A percentile compares a stretch with the other conserved stretches of the same genome.
phyloP scores from a whole-genome alignment of 164 flowering plant genomes.

The Umbilicus rupestris region DNA sequence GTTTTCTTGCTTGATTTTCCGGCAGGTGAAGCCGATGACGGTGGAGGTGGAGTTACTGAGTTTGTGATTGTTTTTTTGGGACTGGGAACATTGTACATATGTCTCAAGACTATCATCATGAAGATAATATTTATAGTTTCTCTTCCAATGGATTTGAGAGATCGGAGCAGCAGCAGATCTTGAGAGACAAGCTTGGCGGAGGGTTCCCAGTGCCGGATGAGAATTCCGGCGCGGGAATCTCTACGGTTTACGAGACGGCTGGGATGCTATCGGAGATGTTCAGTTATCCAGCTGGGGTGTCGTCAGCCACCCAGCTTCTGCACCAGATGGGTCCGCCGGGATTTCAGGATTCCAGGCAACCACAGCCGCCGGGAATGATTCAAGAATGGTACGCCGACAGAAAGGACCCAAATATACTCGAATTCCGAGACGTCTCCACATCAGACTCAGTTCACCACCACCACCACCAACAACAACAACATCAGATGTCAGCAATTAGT shows the following conservation, averaged over 20 bases:
- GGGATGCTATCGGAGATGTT: conserved; percentile 93
- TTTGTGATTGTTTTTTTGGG: background rate
- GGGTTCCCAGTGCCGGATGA: conserved; percentile 36
- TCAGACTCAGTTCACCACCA: conserved; percentile 27
- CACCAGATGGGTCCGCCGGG: conserved; percentile 6
- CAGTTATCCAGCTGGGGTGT: conserved; percentile 35
- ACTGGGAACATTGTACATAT: conserved; percentile 30
- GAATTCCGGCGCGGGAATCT: conserved; percentile 19
- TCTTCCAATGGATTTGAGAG: conserved; percentile 69
- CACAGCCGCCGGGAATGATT: background rate
- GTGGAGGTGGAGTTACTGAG: background rate
- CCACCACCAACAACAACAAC: conserved; percentile 19
- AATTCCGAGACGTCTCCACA: conserved; percentile 1
- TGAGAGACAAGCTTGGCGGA: conserved; percentile 46
- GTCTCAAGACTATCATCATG: conserved; percentile 64
- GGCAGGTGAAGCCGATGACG: background rate
- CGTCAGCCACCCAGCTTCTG: conserved; percentile 5
- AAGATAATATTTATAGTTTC: conserved; percentile 38
- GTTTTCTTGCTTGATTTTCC: background rate
- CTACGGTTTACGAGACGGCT: conserved; percentile 47
- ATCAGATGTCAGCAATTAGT: conserved; percentile 56
- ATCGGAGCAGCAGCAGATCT: conserved; percentile 53
- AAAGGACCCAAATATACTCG: conserved; percentile 2
- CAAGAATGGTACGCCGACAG: conserved; percentile 4
- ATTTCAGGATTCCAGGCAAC: background rate